Percentiles rank a stretch among this genome's conserved stretches.
Evolutionary conservation across 257 asterid genomes (phyloP).

Genomic region (Solanum pimpinellifolium): DNA sequence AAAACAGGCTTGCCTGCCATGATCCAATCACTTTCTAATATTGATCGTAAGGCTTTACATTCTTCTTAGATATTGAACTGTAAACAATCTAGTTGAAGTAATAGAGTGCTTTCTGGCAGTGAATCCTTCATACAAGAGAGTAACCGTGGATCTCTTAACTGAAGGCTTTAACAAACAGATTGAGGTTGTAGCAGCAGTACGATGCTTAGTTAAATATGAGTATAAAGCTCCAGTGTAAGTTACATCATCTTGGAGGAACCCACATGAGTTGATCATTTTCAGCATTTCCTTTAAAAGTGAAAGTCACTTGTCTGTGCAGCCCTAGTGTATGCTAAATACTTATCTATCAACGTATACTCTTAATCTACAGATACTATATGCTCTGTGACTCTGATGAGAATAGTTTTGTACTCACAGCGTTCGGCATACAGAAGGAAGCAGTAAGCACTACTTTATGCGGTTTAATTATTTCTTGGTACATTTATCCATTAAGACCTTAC

Average conservation of each 20-base stretch:
- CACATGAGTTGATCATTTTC: not conserved
- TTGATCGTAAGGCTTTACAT: not conserved
- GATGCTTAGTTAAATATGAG: not conserved
- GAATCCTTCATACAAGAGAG: not conserved
- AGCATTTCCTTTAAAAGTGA: not conserved
- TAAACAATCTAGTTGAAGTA: slow-evolving; percentile 19
- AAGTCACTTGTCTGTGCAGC: not conserved
- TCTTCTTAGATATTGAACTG: not conserved
- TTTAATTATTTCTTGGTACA: not conserved
- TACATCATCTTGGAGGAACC: not conserved
- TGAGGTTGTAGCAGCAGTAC: not conserved
- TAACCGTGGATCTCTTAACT: not conserved
- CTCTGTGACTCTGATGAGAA: slow-evolving; percentile 46
- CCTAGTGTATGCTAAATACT: not conserved
- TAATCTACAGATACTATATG: not conserved
- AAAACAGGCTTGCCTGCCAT: not conserved
- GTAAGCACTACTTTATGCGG: slow-evolving; percentile 26
- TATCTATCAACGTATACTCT: not conserved
- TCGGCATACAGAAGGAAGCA: slow-evolving; percentile 17
- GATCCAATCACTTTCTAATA: slow-evolving; percentile 24
- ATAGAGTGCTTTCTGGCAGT: not conserved
- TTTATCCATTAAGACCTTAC: not conserved
- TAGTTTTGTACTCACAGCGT: not conserved
- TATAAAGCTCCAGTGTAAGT: not conserved
- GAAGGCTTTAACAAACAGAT: not conserved